Base-by-base conservation (phyloP, 1,284 basidiomycete species). In the Heterobasidion parviporum region DNA sequence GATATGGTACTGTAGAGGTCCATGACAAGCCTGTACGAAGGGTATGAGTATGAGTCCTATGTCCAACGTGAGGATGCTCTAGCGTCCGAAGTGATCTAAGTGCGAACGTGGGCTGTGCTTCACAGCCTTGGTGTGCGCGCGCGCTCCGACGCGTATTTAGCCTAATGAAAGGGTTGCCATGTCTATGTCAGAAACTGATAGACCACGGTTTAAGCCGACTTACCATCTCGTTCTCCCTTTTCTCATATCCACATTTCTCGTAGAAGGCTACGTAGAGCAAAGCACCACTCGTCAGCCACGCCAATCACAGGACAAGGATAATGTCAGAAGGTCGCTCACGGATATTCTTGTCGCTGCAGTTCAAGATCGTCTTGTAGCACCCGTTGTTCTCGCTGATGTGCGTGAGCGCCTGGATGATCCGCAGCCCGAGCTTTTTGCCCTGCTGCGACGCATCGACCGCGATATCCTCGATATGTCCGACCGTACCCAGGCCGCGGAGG, bases 401-500 rank as follows among this genome's bases (percentile, higher is more conserved):
- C 15, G 89, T 90, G 63, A 98, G 78, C 5, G 89, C 85, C 62
- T 92, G 81, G 67, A 99, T 96, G 63, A 98, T 79, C 61, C 86
- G 79, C 70, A 92, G 74, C 0, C 96, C 96, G 35, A 99, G 79
- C 65, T 90, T 91, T 73, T 89, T 91, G 45, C 96, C 96, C 74
- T 97, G 93, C 69, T 87, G 83, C 48, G 73, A 76, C 70, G 87
- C 85, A 71, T 92, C 87, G 3, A 98, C 95, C 1, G 93, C 94
- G 61, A 99, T 98, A 68, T 99, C 96, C 72, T 99, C 96, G 60
- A 99, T 96, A 68, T 99, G 96, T 0, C 94, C 96, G 8, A 93
- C 91, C 56, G 79, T 76, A 18, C 92, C 92, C 15, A 89, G 75
- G 8, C 80, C 82, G 26, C 94, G 81, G 20, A 94, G 74, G 77